Percentiles rank a stretch among this genome's conserved stretches.
Conservation (phyloP, 2,329 filamentous ascomycete species). For the Chaetomiaceae sp. region DNA sequence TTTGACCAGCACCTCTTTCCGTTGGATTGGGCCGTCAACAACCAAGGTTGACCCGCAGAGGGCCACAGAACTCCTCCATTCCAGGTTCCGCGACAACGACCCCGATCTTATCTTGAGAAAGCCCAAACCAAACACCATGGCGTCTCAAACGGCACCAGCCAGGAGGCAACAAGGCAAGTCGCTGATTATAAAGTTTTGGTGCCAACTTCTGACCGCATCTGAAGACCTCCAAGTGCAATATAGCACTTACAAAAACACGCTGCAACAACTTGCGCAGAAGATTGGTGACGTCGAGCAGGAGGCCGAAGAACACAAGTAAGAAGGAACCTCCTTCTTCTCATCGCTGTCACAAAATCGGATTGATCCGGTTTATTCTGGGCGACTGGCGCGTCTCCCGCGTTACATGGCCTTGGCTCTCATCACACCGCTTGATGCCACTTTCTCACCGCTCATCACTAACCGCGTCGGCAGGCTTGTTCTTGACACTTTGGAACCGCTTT, state of each 20-base stretch:
- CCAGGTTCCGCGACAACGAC: neutral
- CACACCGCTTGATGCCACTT: constrained; percentile 37
- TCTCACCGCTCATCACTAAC: constrained; percentile 29
- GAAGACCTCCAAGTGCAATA: constrained; percentile 77
- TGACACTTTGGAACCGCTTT: constrained; percentile 80
- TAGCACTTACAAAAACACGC: constrained; percentile 68
- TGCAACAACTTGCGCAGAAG: constrained; percentile 92
- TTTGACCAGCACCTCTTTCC: constrained; percentile 15
- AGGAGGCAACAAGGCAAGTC: constrained; percentile 70
- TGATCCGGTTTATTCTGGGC: neutral
- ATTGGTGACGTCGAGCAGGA: constrained; percentile 98
- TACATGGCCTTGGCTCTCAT: constrained; percentile 17
- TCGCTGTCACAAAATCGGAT: neutral
- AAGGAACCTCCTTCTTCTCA: neutral
- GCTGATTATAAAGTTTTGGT: neutral
- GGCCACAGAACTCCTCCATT: neutral
- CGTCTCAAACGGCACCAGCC: constrained; percentile 49
- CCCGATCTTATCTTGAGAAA: neutral
- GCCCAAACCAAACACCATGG: constrained; percentile 36
- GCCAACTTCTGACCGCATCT: constrained; percentile 10
- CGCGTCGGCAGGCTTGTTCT: constrained; percentile 70
- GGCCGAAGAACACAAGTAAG: constrained; percentile 95
- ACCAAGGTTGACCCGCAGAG: neutral
- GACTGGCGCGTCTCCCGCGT: neutral
- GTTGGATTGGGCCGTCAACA: neutral